phyloP scores from a whole-genome alignment of 352 stramenopile species.

The Blastocystis sp. region DNA sequence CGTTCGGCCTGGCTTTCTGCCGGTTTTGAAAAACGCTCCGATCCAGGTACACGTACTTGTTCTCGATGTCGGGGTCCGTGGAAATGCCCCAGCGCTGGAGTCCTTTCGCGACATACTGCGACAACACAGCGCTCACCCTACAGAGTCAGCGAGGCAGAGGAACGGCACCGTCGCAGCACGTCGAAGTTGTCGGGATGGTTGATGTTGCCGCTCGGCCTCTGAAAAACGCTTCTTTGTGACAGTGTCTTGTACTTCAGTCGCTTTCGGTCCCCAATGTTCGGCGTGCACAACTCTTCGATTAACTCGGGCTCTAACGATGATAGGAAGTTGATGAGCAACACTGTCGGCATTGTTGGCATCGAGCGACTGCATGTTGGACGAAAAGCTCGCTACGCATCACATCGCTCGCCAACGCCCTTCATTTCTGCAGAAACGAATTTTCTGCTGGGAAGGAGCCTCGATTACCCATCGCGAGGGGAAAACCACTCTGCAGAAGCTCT shows the following conservation, averaged over 20 bases:
- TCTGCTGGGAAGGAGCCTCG: background rate
- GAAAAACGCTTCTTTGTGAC: conserved; percentile 30
- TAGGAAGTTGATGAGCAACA: background rate
- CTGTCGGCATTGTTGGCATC: background rate
- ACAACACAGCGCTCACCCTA: conserved; percentile 34
- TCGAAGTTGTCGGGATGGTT: conserved; percentile 18
- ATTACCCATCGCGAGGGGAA: conserved; percentile 18
- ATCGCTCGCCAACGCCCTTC: background rate
- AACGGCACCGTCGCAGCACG: conserved; percentile 20
- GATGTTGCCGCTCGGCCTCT: conserved; percentile 11
- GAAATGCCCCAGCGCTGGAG: conserved; percentile 12
- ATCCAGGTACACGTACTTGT: conserved; percentile 39
- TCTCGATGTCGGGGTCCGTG: conserved; percentile 29
- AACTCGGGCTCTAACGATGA: conserved; percentile 11
- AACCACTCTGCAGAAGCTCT: background rate
- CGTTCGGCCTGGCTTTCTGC: background rate
- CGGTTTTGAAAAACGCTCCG: conserved; percentile 32
- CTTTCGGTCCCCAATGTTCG: background rate
- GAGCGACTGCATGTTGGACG: background rate
- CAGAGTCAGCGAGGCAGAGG: background rate
- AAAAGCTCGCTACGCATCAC: conserved; percentile 7
- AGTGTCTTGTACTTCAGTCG: conserved; percentile 17
- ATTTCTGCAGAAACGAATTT: conserved; percentile 1
- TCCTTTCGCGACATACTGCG: conserved; percentile 32
- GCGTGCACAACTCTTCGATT: conserved; percentile 36